Evolutionary conservation across 169 alveolate species (phyloP).

Genomic region (Babesia bovis): DNA sequence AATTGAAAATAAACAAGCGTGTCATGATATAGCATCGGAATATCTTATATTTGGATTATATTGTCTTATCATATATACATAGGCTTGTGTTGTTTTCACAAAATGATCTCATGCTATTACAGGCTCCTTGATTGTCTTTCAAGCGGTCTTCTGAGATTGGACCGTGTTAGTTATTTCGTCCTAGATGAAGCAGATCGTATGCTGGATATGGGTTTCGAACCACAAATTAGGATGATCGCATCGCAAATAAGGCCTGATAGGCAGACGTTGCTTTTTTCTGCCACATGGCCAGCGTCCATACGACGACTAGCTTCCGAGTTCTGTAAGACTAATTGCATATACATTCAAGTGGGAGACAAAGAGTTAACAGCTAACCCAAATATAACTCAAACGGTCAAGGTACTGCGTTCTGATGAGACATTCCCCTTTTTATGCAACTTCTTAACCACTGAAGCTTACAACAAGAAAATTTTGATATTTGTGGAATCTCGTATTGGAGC

Average conservation of each 20-base stretch:
- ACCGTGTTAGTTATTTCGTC: constrained; percentile 89
- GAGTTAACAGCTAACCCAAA: constrained; percentile 84
- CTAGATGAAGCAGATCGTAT: constrained; percentile 98
- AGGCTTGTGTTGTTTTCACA: no score
- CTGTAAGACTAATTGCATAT: constrained; percentile 84
- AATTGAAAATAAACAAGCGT: no score
- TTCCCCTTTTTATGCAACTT: constrained; percentile 62
- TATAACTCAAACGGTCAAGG: constrained; percentile 77
- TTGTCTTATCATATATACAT: neutral
- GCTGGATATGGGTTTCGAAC: constrained; percentile 97
- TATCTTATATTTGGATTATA: neutral
- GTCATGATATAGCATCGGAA: neutral
- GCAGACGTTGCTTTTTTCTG: constrained; percentile 89
- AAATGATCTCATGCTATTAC: neutral
- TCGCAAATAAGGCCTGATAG: constrained; percentile 91
- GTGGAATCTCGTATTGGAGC: constrained; percentile 81
- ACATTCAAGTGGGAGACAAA: constrained; percentile 87
- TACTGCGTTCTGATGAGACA: constrained; percentile 76
- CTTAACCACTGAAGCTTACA: constrained; percentile 68
- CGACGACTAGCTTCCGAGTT: constrained; percentile 85
- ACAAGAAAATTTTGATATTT: constrained; percentile 79
- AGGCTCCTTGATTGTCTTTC: constrained; percentile 89
- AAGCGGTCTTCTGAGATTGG: constrained; percentile 81
- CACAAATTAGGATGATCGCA: constrained; percentile 83
- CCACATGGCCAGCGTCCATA: constrained; percentile 92